Percentiles rank a stretch among this genome's conserved stretches.
phyloP scores from a whole-genome alignment of 345 rosid genomes.

The Gossypioides kirkii region DNA sequence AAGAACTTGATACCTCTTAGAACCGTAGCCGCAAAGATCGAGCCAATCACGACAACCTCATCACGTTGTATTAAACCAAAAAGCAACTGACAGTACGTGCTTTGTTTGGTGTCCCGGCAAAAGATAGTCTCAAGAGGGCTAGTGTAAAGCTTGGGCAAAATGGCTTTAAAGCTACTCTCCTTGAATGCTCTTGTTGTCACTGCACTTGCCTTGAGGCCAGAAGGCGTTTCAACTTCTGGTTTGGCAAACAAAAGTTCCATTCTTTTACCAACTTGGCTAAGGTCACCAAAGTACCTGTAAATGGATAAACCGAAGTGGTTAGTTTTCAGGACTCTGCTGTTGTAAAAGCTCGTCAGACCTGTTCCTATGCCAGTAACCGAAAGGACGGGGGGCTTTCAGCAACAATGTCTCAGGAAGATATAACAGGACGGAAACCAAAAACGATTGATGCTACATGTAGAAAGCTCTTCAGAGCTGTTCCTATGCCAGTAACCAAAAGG shows the following conservation, averaged over 20 bases:
- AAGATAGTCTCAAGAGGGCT: conserved; percentile 56
- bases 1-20: conserved; percentile 5
- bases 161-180: conserved; percentile 44
- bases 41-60: conserved; percentile 40
- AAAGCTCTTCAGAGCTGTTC: background rate
- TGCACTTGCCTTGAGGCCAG: conserved; percentile 49
- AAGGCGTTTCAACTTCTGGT: conserved; percentile 51
- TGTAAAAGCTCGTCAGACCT: background rate
- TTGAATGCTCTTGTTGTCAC: conserved; percentile 48
- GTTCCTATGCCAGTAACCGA: background rate
- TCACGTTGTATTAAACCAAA: conserved; percentile 44
- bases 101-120: conserved; percentile 59
- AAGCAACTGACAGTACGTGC: conserved; percentile 27
- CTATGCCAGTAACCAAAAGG: background rate
- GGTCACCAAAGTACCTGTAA: conserved; percentile 45
- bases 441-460: background rate
- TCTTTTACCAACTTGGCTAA: conserved; percentile 46
- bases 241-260: conserved; percentile 51
- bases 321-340: background rate
- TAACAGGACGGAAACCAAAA: background rate
- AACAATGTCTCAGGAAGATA: background rate
- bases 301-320: background rate
- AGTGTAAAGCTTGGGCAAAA: conserved; percentile 36
- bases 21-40: conserved; percentile 30
- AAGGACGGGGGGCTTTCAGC: background rate